Evolutionary conservation across 192 early-diverging fungal species (phyloP).

Genomic region (Helicostylum pulchrum): DNA sequence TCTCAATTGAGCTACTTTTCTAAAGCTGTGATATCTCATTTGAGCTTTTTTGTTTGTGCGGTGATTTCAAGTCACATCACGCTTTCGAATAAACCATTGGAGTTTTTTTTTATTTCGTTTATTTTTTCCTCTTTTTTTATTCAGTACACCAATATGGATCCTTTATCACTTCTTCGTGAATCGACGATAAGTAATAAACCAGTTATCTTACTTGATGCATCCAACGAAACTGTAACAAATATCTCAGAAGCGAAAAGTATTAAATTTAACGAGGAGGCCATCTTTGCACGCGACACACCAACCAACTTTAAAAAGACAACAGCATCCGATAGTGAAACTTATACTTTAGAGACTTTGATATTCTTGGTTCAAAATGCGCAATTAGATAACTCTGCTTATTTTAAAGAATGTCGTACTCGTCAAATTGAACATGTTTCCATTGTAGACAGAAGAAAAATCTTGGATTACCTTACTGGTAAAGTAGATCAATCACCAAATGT

Average conservation of each 20-base stretch:
- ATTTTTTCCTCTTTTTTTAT: neutral
- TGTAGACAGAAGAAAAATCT: slow-evolving; percentile 65
- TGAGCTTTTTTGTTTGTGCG: too few relatives aligned
- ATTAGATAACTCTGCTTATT: slow-evolving; percentile 69
- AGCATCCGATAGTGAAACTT: slow-evolving; percentile 56
- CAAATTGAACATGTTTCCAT: slow-evolving; percentile 68
- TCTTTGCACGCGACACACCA: slow-evolving; percentile 55
- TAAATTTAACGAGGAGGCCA: slow-evolving; percentile 53
- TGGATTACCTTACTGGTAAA: slow-evolving; percentile 71
- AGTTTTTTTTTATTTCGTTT: neutral
- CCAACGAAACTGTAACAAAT: slow-evolving; percentile 36
- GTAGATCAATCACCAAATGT: slow-evolving; percentile 40
- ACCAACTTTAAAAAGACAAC: slow-evolving; percentile 53
- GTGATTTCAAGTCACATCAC: too few relatives aligned
- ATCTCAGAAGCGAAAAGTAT: slow-evolving; percentile 50
- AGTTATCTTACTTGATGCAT: slow-evolving; percentile 46
- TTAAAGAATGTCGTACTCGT: slow-evolving; percentile 56
- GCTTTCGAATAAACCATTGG: neutral
- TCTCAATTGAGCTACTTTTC: too few relatives aligned
- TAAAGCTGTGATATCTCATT: too few relatives aligned
- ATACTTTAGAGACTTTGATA: slow-evolving; percentile 69
- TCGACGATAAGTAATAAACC: slow-evolving; percentile 54
- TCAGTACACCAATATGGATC: slow-evolving; percentile 20
- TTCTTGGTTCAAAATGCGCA: slow-evolving; percentile 64
- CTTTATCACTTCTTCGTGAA: slow-evolving; percentile 59